Percentiles rank a stretch among this genome's conserved stretches.
Conservation (phyloP, 2,329 filamentous ascomycete genomes). For the Trichoderma arundinaceum region DNA sequence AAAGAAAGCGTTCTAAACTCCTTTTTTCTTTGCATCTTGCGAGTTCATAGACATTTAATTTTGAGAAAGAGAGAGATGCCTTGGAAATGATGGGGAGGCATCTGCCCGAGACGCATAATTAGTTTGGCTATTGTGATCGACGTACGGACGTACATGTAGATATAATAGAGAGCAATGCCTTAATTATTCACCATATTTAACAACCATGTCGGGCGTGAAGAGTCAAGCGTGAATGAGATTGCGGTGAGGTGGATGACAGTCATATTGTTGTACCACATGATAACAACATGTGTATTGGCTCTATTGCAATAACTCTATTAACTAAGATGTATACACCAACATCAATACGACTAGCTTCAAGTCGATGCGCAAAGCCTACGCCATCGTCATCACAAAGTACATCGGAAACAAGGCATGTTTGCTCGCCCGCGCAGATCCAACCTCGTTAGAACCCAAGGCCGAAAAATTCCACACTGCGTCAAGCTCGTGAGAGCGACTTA, state of each 20-base stretch:
- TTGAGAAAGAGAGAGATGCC: not conserved
- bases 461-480: conserved; percentile 37
- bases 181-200: not conserved
- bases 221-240: not conserved
- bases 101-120: not conserved
- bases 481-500: conserved; percentile 39
- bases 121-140: not conserved
- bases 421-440: conserved; percentile 40
- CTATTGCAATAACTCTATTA: not conserved
- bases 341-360: not conserved
- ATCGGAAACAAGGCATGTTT: conserved; percentile 32
- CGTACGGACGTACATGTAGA: conserved; percentile 4
- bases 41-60: conserved; percentile 18
- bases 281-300: too few relatives aligned
- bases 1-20: not conserved
- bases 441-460: conserved; percentile 29
- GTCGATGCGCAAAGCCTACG: not conserved
- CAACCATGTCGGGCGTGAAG: not conserved
- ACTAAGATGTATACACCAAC: not conserved
- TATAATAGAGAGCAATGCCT: conserved; percentile 9
- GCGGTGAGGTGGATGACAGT: not conserved
- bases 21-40: not conserved
- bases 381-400: not conserved
- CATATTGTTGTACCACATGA: too few relatives aligned
- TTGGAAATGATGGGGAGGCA: not conserved